Base-by-base conservation (phyloP, 352 stramenopile species). In the Aphanomyces cochlioides region DNA sequence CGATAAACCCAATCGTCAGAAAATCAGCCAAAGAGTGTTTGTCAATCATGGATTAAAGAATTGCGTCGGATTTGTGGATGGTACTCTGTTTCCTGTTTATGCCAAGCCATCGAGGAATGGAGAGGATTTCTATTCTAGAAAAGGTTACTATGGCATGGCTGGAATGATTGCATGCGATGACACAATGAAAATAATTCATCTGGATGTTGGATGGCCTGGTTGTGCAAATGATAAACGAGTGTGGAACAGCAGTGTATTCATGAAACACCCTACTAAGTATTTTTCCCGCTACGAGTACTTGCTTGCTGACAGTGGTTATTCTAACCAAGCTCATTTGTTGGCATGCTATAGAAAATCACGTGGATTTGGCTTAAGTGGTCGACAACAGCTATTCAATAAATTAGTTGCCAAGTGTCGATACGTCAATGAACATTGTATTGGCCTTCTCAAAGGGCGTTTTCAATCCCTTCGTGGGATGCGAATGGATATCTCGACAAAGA, bases 51-150 rank as follows among this genome's bases (percentile, higher is more conserved):
- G 28, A 28, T 2, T 28, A 28, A 28, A 28, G 0, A 61, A 61
- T 17, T 61, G 12, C 37, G 21, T 36, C 19, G 56, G 56, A 48
- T 61, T 61, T 61, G 56, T 61, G 13, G 56, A 61, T 21, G 56
- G 56, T n/a, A 61, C 56, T 19, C 21, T 61, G 56, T 61, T 61
- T 19, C 56, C 56, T 21, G 56, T 61, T 53, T 61, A 61, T 2
- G 37, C 21, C 56, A 61, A 61, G 37, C 56, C 56, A 19, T 61
- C 56, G 1, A 61, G 21, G 56, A 19, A 61, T 61, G 56, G 19
- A 38, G 56, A 61, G 2, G 56, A 61, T 61, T 61, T 19, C 37
- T 61, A 61, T 19, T 61, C 56, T 17, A 61, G 56, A 61, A 61
- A 28, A 28, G 28, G 28, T 28, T 28, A 28, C 28, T 28, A 28